These are phyloP conservation scores for Coleophoma crateriformis DNA, from an alignment of 2,329 filamentous ascomycete species.

Conservation along the genomic window DNA sequence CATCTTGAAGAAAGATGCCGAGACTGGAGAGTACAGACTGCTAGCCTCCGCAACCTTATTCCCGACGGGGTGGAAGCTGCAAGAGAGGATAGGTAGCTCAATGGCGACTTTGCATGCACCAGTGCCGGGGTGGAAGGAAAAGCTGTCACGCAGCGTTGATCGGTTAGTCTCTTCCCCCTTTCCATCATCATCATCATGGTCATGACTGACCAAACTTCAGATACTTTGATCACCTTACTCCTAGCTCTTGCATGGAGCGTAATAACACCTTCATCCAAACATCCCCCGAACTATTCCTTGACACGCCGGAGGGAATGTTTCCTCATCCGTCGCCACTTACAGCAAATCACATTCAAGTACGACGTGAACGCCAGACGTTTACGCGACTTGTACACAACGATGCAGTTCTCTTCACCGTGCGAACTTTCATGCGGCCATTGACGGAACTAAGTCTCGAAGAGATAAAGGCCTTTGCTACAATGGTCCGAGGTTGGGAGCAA, in stretches of 20 bases:
- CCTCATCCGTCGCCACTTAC: conserved; percentile 17
- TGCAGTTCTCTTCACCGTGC: conserved; percentile 43
- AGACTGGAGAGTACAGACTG: conserved; percentile 39
- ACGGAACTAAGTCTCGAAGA: conserved; percentile 34
- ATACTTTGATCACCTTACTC: conserved; percentile 39
- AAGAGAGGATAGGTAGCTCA: conserved; percentile 40
- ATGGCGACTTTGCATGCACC: conserved; percentile 39
- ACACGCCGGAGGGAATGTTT: conserved; percentile 25
- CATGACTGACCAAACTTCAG: conserved; percentile 13
- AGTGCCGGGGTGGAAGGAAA: conserved; percentile 43
- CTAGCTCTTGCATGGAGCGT: conserved; percentile 39
- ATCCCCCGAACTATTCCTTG: conserved; percentile 36
- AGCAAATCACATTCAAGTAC: conserved; percentile 35
- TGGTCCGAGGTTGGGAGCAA: conserved; percentile 38
- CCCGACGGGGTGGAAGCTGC: conserved; percentile 44
- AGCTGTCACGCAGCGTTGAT: conserved; percentile 34
- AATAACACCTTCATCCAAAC: conserved; percentile 45
- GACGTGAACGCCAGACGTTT: conserved; percentile 45
- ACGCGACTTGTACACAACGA: conserved; percentile 34
- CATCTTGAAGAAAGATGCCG: conserved; percentile 36
- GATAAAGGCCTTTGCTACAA: conserved; percentile 33
- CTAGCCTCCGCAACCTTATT: conserved; percentile 46
- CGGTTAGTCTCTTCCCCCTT: conserved; percentile 25
- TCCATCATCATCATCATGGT: not conserved
- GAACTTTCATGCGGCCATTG: conserved; percentile 37